phyloP scores from a whole-genome alignment of 495 filamentous ascomycete genomes.

The Podospora sp. region DNA sequence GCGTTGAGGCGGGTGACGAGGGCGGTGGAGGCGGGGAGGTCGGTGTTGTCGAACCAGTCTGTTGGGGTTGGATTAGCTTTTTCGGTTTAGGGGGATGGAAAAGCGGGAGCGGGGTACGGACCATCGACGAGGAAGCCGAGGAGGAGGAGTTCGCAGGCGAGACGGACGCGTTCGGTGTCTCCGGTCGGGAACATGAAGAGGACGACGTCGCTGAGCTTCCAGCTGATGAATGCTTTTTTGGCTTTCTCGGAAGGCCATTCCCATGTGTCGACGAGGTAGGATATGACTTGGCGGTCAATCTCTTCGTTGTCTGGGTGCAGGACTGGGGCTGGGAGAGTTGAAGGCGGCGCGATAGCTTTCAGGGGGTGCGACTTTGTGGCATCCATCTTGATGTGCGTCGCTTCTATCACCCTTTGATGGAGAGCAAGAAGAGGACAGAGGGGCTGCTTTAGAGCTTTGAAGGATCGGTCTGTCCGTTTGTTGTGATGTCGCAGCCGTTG shows the following conservation, averaged over 20 bases:
- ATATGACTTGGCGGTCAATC: conserved; percentile 25
- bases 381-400: not conserved
- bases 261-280: conserved; percentile 31
- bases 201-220: conserved; percentile 29
- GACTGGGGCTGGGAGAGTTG: conserved; percentile 9
- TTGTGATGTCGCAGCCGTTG: too few relatives aligned
- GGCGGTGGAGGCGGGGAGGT: conserved; percentile 16
- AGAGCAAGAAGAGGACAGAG: not conserved
- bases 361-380: conserved; percentile 15
- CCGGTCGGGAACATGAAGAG: conserved; percentile 31
- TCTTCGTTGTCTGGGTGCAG: conserved; percentile 27
- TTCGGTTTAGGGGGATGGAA: not conserved
- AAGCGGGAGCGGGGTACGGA: conserved; percentile 5
- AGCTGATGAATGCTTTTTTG: conserved; percentile 27
- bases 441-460: too few relatives aligned
- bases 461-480: too few relatives aligned
- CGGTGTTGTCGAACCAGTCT: conserved; percentile 27
- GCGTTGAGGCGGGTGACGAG: conserved; percentile 19
- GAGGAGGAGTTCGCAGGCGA: conserved; percentile 29
- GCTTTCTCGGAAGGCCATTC: conserved; percentile 25
- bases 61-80: too few relatives aligned
- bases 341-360: conserved; percentile 17
- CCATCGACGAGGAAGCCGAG: conserved; percentile 33
- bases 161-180: conserved; percentile 24
- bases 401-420: not conserved